Conservation (phyloP, 257 asterid genomes). For the Plantago elongata region DNA sequence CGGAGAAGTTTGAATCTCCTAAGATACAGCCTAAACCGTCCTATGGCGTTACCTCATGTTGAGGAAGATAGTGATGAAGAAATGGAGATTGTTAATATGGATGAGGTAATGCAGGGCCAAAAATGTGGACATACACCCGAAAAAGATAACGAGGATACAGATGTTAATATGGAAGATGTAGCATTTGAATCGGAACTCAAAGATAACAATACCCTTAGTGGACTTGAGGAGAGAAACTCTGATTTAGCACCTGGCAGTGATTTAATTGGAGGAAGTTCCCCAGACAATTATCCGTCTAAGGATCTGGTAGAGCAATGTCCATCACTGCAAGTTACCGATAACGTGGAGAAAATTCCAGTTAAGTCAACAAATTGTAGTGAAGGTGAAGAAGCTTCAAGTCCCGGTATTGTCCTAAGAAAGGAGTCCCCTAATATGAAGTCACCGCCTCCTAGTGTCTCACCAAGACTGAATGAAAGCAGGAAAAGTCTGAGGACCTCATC, state of each 20-base stretch:
- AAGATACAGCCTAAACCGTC: slow-evolving; percentile 86
- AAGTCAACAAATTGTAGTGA: slow-evolving; percentile 33
- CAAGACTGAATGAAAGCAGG: slow-evolving; percentile 54
- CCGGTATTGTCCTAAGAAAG: slow-evolving; percentile 34
- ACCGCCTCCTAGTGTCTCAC: slow-evolving; percentile 87
- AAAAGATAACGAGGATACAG: slow-evolving; percentile 44
- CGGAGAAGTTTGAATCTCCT: slow-evolving; percentile 87
- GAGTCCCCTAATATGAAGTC: slow-evolving; percentile 52
- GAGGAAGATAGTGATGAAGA: slow-evolving; percentile 90
- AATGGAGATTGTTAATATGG: slow-evolving; percentile 78
- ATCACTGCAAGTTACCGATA: slow-evolving; percentile 28
- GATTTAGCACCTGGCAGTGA: slow-evolving; percentile 18
- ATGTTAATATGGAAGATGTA: slow-evolving; percentile 70
- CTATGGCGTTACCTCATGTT: slow-evolving; percentile 53
- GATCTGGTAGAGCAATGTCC: slow-evolving; percentile 21
- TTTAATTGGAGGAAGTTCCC: slow-evolving; percentile 21
- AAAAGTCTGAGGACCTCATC: slow-evolving; percentile 83
- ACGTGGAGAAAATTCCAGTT: slow-evolving; percentile 29
- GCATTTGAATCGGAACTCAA: slow-evolving; percentile 39
- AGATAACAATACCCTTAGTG: slow-evolving; percentile 17
- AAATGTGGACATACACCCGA: slow-evolving; percentile 24
- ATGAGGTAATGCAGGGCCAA: slow-evolving; percentile 25
- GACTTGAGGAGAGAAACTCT: slow-evolving; percentile 14
- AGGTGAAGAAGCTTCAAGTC: slow-evolving; percentile 29
- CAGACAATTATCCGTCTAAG: slow-evolving; percentile 23